These are phyloP conservation scores for Thielaviopsis musarum DNA, from an alignment of 2,329 filamentous ascomycete species.

Conservation along the genomic window DNA sequence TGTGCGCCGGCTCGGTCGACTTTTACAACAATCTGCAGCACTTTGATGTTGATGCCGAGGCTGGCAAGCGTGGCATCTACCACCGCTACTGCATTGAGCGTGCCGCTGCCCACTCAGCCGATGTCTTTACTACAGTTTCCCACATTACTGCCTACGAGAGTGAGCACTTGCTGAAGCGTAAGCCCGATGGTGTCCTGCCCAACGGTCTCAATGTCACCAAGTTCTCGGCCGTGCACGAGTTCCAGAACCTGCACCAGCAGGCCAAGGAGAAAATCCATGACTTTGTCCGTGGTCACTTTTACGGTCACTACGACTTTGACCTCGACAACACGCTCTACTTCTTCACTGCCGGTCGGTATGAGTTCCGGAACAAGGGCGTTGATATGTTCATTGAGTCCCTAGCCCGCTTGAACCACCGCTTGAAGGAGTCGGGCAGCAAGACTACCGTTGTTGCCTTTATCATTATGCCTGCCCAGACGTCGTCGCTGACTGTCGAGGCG, in stretches of 20 bases:
- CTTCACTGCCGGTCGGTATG: slow-evolving; percentile 92
- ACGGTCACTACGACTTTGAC: slow-evolving; percentile 94
- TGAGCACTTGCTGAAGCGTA: slow-evolving; percentile 91
- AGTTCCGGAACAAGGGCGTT: slow-evolving; percentile 95
- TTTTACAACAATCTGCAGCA: slow-evolving; percentile 98
- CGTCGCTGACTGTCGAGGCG: slow-evolving; percentile 85
- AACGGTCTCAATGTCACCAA: slow-evolving; percentile 98
- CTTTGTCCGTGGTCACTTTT: slow-evolving; percentile 95
- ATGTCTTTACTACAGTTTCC: slow-evolving; percentile 97
- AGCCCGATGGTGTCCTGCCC: slow-evolving; percentile 88
- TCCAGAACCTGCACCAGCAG: slow-evolving; percentile 93
- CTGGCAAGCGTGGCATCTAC: slow-evolving; percentile 95
- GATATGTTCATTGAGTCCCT: slow-evolving; percentile 99
- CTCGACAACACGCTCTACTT: slow-evolving; percentile 94
- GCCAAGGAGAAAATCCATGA: slow-evolving; percentile 97
- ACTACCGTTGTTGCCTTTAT: slow-evolving; percentile 94
- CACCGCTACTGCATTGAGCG: slow-evolving; percentile 97
- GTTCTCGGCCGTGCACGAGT: slow-evolving; percentile 95
- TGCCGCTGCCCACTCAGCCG: slow-evolving; percentile 74
- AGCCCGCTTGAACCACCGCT: slow-evolving; percentile 80
- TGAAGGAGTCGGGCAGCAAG: slow-evolving; percentile 73
- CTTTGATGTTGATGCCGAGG: slow-evolving; percentile 93
- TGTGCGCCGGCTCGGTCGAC: slow-evolving; percentile 92
- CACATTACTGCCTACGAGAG: slow-evolving; percentile 98
- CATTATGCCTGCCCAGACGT: slow-evolving; percentile 96